phyloP scores from a whole-genome alignment of 306 rosid genomes.

The Senna siamea region DNA sequence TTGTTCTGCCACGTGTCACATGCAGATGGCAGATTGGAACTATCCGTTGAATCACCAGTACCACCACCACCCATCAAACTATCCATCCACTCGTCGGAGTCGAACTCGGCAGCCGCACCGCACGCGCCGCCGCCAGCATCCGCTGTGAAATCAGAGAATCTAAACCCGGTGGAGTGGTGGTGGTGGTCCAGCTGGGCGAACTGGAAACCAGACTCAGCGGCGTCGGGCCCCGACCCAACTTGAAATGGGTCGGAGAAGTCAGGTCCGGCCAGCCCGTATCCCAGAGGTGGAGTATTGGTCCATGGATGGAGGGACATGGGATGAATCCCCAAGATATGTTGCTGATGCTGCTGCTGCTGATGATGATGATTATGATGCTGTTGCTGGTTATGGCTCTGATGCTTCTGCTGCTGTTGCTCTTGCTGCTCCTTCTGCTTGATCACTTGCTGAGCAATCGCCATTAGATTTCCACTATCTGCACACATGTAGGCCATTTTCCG shows the following conservation, averaged over 20 bases:
- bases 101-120: constrained; percentile 67
- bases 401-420: constrained; percentile 72
- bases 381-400: constrained; percentile 41
- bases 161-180: constrained; percentile 53
- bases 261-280: constrained; percentile 53
- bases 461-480: constrained; percentile 91
- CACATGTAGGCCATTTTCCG: constrained; percentile 93
- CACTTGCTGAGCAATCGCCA: constrained; percentile 99
- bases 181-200: constrained; percentile 67
- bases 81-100: constrained; percentile 98
- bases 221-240: constrained; percentile 57
- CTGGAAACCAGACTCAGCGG: constrained; percentile 60
- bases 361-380: constrained; percentile 19
- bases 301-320: constrained; percentile 76
- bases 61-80: constrained; percentile 56
- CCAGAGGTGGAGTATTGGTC: constrained; percentile 56
- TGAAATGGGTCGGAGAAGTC: constrained; percentile 81
- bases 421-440: constrained; percentile 91
- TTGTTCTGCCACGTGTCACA: constrained; percentile 67
- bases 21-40: constrained; percentile 65
- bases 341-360: not conserved
- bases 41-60: constrained; percentile 66
- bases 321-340: constrained; percentile 43
- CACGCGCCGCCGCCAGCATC: constrained; percentile 47
- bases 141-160: constrained; percentile 65